Conservation (phyloP, 2,329 filamentous ascomycete species). For the Fusarium sarcochroum region DNA sequence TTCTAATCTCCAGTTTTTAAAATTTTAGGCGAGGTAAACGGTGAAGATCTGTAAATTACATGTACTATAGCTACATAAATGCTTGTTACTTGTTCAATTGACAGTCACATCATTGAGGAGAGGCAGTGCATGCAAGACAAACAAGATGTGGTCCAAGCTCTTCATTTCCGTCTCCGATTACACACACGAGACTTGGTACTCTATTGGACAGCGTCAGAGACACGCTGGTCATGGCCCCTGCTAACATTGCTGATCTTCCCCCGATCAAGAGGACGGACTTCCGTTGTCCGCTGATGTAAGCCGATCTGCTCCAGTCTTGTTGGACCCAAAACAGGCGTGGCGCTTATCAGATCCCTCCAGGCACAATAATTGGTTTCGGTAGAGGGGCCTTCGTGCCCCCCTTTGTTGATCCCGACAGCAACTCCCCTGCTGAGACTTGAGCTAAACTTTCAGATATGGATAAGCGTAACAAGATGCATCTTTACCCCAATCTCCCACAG, state of each 20-base stretch:
- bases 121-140: conserved; percentile 17
- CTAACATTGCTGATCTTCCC: not conserved
- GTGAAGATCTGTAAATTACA: not conserved
- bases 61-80: not conserved
- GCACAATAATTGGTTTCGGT: conserved; percentile 1
- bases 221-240: not conserved
- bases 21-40: not conserved
- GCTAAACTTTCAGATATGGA: conserved; percentile 14
- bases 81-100: not conserved
- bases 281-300: conserved; percentile 24
- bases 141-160: conserved; percentile 18
- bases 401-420: conserved; percentile 14
- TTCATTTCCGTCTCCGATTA: conserved; percentile 19
- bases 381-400: not conserved
- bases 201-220: not conserved
- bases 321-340: not conserved
- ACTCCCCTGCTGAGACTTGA: conserved; percentile 17
- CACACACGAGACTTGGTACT: not conserved
- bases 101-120: conserved; percentile 1
- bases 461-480: not conserved
- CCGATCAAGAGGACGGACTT: not conserved
- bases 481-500: not conserved
- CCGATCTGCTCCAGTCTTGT: conserved; percentile 8
- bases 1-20: not conserved
- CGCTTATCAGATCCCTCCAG: conserved; percentile 17